Base-by-base conservation (phyloP, 1,284 basidiomycete genomes). In the Vanrija sp. region DNA sequence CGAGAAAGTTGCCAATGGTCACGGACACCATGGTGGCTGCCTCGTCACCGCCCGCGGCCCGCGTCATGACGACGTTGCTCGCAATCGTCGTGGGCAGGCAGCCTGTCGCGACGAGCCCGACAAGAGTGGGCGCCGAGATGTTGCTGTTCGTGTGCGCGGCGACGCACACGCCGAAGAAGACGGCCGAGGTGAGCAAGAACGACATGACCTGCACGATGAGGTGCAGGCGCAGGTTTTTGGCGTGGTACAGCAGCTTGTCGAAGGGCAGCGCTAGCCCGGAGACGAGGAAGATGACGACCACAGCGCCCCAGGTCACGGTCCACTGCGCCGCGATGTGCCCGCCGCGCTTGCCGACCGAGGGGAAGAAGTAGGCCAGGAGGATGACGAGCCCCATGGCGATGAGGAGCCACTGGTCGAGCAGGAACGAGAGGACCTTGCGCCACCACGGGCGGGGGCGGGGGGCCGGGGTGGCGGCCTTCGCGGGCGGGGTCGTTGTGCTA, bases 241-340 rank as follows among this genome's bases (percentile, higher is more conserved):
- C 51, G 20, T 58, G 53, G 35, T 59, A 44, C 23, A 67, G 58
- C 23, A 72, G 60, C 43, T 61, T 64, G n/a, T 57, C 50, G 10
- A 66, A 53, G 3, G 71, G 65, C 0, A 73, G 54, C 0, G 63
- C 57, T 9, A 74, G 60, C 8, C 72, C 73, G 0, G 66, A 66
- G 23, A 72, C 62, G 47, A 74, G 58, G 59, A 75, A 75, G 46
- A 75, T 74, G 49, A 74, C 53, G n/a, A 60, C 64, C 18, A 75
- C 70, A 2, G 61, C 61, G 3, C 72, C 64, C 45, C 64, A 72
- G 18, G 62, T 61, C 22, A 69, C 48, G 3, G 65, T 64, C 38
- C 57, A 67, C 41, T 69, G 51, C 12, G 62, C 61, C 36, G 49
- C 42, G n/a, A 64, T 45, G 31, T 55, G 39, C 20, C 67, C 67